Evolutionary conservation across 2,329 filamentous ascomycete species (phyloP).

Genomic region (Parasarocladium wereldwijsianum): DNA sequence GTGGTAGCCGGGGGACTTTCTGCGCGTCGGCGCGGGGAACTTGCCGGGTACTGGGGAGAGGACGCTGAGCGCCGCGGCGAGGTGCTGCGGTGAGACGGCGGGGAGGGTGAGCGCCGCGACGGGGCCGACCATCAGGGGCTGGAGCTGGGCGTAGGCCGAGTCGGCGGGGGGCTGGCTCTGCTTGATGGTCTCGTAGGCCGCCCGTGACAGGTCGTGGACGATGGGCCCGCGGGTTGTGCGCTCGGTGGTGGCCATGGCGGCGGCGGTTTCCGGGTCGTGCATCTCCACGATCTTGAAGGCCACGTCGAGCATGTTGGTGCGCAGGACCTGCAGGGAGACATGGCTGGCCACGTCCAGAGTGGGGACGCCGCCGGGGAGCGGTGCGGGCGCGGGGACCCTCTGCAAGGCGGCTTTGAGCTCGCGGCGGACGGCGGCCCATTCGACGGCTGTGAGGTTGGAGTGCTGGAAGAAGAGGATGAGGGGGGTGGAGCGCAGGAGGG

Average conservation of each 20-base stretch:
- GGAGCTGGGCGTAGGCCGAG: constrained; percentile 42
- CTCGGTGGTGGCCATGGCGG: constrained; percentile 15
- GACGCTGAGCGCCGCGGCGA: constrained; percentile 67
- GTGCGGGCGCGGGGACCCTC: constrained; percentile 21
- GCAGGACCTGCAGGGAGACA: constrained; percentile 69
- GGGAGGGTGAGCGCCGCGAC: constrained; percentile 71
- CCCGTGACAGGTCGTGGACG: constrained; percentile 36
- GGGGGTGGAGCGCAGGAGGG: constrained; percentile 71
- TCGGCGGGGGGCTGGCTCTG: constrained; percentile 17
- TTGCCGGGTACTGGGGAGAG: constrained; percentile 55
- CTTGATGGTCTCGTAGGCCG: constrained; percentile 35
- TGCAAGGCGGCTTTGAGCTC: constrained; percentile 28
- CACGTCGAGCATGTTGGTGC: constrained; percentile 77
- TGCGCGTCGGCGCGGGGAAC: constrained; percentile 67
- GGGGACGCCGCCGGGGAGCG: constrained; percentile 12
- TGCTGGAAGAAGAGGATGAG: constrained; percentile 71
- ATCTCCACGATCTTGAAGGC: constrained; percentile 80
- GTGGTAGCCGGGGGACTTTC: constrained; percentile 65
- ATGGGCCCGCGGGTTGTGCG: constrained; percentile 18
- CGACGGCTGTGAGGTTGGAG: constrained; percentile 54
- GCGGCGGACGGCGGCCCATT: constrained; percentile 33
- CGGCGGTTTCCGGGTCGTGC: constrained; percentile 39
- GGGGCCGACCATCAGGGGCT: constrained; percentile 68
- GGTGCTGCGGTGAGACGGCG: constrained; percentile 64
- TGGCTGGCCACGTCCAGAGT: constrained; percentile 36